phyloP scores from a whole-genome alignment of 2,329 filamentous ascomycete genomes.

The Triangularia setosa region DNA sequence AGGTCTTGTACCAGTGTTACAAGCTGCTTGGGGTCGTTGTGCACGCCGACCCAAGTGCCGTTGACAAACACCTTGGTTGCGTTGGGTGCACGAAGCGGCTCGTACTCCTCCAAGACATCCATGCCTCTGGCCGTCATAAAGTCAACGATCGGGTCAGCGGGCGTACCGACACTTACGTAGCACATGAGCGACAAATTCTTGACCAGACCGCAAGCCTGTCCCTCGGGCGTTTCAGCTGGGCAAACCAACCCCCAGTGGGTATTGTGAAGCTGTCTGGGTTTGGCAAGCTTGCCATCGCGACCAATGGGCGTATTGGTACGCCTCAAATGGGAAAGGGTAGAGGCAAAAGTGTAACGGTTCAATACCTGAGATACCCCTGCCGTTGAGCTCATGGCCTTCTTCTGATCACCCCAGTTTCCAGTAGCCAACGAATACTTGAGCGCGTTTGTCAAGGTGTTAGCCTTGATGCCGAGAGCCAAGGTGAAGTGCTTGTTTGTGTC shows the following conservation, averaged over 20 bases:
- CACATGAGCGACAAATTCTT: constrained; percentile 99
- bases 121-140: constrained; percentile 96
- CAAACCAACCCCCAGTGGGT: constrained; percentile 98
- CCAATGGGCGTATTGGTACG: constrained; percentile 97
- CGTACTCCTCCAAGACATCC: constrained; percentile 95
- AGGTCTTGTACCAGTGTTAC: constrained; percentile 75
- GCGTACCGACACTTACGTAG: constrained; percentile 92
- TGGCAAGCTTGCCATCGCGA: constrained; percentile 95
- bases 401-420: constrained; percentile 99
- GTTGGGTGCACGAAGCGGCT: constrained; percentile 77
- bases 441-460: constrained; percentile 84
- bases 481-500: constrained; percentile 88
- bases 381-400: constrained; percentile 92
- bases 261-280: constrained; percentile 95
- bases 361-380: constrained; percentile 97
- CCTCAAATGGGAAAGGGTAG: constrained; percentile 91
- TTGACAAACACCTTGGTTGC: constrained; percentile 98
- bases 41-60: constrained; percentile 95
- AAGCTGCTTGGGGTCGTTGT: constrained; percentile 81
- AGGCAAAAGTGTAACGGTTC: constrained; percentile 96
- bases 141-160: constrained; percentile 82
- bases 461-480: constrained; percentile 84
- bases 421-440: constrained; percentile 96
- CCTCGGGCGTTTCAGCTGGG: constrained; percentile 95
- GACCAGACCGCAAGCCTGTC: constrained; percentile 95